Conservation (phyloP, 371 early-diverging fungal species). For the Capillidium rhysosporum region DNA sequence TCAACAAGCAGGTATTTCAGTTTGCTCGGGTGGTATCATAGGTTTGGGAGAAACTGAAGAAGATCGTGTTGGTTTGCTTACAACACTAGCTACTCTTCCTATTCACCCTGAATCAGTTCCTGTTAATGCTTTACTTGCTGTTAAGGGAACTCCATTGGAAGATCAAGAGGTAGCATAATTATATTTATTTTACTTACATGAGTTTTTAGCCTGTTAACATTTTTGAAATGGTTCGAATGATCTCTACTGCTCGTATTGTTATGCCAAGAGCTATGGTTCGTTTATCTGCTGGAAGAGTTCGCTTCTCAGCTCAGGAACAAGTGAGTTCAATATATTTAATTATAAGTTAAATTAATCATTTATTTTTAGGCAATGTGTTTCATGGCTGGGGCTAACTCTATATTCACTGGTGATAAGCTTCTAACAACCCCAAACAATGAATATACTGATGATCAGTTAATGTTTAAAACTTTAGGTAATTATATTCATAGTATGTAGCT, state of each 20-base stretch:
- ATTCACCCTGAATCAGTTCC: conserved; percentile 72
- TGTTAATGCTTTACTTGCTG: conserved; percentile 62
- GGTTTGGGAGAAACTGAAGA: conserved; percentile 57
- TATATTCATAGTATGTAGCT: background rate
- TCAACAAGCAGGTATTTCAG: conserved; percentile 61
- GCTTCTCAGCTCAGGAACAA: conserved; percentile 52
- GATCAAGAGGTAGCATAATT: conserved; percentile 23
- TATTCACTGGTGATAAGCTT: conserved; percentile 72
- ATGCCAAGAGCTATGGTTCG: conserved; percentile 75
- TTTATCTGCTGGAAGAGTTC: conserved; percentile 65
- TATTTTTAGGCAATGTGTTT: conserved; percentile 37
- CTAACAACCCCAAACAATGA: conserved; percentile 74
- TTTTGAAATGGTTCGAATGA: conserved; percentile 78
- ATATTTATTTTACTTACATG: background rate
- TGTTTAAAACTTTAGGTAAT: conserved; percentile 38
- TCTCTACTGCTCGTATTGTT: conserved; percentile 64
- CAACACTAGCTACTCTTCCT: conserved; percentile 52
- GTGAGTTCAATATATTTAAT: background rate
- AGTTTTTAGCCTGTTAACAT: conserved; percentile 35
- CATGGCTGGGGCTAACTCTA: conserved; percentile 72
- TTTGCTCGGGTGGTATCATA: conserved; percentile 82
- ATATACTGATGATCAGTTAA: conserved; percentile 42
- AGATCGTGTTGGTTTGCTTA: conserved; percentile 60
- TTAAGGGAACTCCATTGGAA: conserved; percentile 60
- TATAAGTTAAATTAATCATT: background rate